Evolutionary conservation across 148 eudicot genomes (phyloP).

Genomic region (Dianthus caryophyllus): DNA sequence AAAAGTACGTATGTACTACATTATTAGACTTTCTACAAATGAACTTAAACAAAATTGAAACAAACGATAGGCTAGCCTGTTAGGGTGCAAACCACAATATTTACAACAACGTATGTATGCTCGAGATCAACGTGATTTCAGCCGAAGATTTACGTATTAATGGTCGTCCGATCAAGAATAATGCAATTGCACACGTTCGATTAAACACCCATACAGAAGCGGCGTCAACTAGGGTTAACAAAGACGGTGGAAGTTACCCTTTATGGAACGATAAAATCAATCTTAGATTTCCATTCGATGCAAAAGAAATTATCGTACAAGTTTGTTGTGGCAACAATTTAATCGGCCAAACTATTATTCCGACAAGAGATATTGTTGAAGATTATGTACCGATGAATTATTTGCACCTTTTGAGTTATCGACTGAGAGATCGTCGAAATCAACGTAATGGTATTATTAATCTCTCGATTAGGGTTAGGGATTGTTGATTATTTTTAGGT

Average conservation of each 20-base stretch:
- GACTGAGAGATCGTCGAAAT: constrained; percentile 21
- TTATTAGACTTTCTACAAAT: too few relatives aligned
- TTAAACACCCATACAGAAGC: constrained; percentile 1
- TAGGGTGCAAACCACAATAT: background rate
- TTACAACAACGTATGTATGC: constrained; percentile 7
- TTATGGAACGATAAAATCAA: constrained; percentile 17
- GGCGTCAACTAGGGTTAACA: constrained; percentile 8
- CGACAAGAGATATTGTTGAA: constrained; percentile 10
- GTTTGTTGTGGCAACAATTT: constrained; percentile 12
- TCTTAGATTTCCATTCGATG: constrained; percentile 8
- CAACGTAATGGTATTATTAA: constrained; percentile 18
- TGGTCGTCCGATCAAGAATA: constrained; percentile 20
- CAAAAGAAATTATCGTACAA: constrained; percentile 9
- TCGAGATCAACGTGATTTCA: constrained; percentile 28
- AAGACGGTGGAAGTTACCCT: constrained; percentile 20
- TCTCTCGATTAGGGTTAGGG: constrained; percentile 27
- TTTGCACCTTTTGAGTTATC: constrained; percentile 25
- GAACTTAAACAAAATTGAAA: too few relatives aligned
- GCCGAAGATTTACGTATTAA: constrained; percentile 20
- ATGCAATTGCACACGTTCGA: constrained; percentile 7
- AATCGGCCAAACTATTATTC: constrained; percentile 18
- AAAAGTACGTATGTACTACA: too few relatives aligned
- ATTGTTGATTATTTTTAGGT: background rate
- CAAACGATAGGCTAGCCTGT: too few relatives aligned
- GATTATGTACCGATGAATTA: constrained; percentile 12